Percentiles rank a stretch among this genome's conserved stretches.
Conservation (phyloP, 2,329 filamentous ascomycete genomes). For the Fusarium siculi region DNA sequence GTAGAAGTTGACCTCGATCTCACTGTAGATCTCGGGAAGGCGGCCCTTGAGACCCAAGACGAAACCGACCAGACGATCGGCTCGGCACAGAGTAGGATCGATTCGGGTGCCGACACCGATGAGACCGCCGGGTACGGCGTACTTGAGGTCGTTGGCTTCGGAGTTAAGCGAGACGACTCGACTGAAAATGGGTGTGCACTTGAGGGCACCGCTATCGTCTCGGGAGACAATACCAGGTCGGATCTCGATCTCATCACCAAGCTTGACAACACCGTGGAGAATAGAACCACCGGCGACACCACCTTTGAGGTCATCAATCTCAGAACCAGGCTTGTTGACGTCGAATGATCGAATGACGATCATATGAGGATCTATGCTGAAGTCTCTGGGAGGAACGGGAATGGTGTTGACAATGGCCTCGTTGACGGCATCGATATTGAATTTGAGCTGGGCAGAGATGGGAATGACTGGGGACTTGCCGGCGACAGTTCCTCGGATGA, state of each 20-base stretch:
- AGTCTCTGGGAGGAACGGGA: slow-evolving; percentile 90
- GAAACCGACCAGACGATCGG: slow-evolving; percentile 98
- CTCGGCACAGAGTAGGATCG: slow-evolving; percentile 97
- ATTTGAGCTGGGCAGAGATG: slow-evolving; percentile 97
- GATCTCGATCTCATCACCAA: slow-evolving; percentile 98
- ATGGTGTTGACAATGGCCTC: slow-evolving; percentile 96
- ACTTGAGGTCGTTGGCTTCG: slow-evolving; percentile 98
- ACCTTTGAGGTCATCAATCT: slow-evolving; percentile 98
- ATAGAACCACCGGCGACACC: slow-evolving; percentile 98
- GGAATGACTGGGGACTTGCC: slow-evolving; percentile 96
- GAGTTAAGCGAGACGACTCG: slow-evolving; percentile 95
- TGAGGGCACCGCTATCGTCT: slow-evolving; percentile 91
- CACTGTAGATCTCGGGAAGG: slow-evolving; percentile 96
- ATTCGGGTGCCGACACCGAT: slow-evolving; percentile 98
- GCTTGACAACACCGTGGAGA: slow-evolving; percentile 94
- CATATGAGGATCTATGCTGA: slow-evolving; percentile 93
- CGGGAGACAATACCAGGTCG: slow-evolving; percentile 97
- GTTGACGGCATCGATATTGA: slow-evolving; percentile 99
- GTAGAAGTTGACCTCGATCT: slow-evolving; percentile 99
- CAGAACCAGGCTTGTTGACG: slow-evolving; percentile 99
- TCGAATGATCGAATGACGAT: slow-evolving; percentile 99
- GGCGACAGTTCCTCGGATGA: slow-evolving; percentile 96
- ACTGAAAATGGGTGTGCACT: slow-evolving; percentile 97
- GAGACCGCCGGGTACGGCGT: slow-evolving; percentile 95
- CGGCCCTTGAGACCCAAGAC: slow-evolving; percentile 94